A percentile compares a stretch with the other conserved stretches of the same genome.
These are phyloP conservation scores for Bipolaris zeicola DNA, from an alignment of 2,329 filamentous ascomycete species.

Conservation along the genomic window DNA sequence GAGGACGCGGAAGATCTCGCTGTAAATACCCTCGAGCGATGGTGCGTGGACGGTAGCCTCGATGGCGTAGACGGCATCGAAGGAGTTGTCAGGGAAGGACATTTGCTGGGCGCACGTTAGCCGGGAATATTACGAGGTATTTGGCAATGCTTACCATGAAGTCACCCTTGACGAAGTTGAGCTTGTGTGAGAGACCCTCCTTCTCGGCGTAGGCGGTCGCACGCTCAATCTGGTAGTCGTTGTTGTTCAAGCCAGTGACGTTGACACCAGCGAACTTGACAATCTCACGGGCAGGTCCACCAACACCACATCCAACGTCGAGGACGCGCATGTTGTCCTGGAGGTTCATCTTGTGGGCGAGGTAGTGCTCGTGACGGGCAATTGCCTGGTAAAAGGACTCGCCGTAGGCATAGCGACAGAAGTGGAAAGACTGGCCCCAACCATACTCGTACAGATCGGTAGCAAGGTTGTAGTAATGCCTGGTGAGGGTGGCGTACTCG, in stretches of 20 bases:
- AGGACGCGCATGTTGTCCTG: constrained; percentile 86
- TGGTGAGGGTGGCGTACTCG: constrained; percentile 91
- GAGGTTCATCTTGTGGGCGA: constrained; percentile 86
- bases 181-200: constrained; percentile 78
- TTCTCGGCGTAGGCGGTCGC: constrained; percentile 83
- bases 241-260: constrained; percentile 95
- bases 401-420: constrained; percentile 87
- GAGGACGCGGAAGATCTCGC: constrained; percentile 89
- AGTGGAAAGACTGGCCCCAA: constrained; percentile 96
- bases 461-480: constrained; percentile 97
- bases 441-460: constrained; percentile 97
- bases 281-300: constrained; percentile 93
- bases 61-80: constrained; percentile 96
- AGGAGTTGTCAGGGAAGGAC: constrained; percentile 88
- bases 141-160: constrained; percentile 71
- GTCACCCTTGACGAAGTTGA: constrained; percentile 90
- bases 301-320: constrained; percentile 96
- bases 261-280: constrained; percentile 92
- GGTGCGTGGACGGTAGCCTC: constrained; percentile 97
- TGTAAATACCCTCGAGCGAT: constrained; percentile 87
- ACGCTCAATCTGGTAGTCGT: constrained; percentile 97
- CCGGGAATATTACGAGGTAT: not conserved
- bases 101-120: constrained; percentile 68
- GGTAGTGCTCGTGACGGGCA: constrained; percentile 96
- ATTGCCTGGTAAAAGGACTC: constrained; percentile 91